Evolutionary conservation across 2,329 filamentous ascomycete genomes (phyloP).

Genomic region (Apiospora malaysiana): DNA sequence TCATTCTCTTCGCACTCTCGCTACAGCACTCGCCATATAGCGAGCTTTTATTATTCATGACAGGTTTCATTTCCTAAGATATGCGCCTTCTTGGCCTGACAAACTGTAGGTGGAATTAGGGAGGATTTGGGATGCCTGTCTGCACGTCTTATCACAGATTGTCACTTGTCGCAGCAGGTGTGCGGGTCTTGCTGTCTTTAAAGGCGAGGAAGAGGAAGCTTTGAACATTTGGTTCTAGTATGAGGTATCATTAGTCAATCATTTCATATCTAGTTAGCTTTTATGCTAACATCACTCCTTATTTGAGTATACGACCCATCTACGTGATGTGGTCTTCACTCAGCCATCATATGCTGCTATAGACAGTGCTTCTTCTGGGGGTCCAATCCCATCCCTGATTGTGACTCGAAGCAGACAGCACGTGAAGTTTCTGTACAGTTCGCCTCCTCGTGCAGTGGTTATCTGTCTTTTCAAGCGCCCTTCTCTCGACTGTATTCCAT

Average conservation of each 20-base stretch:
- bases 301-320: background rate
- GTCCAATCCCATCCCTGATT: background rate
- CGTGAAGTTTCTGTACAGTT: background rate
- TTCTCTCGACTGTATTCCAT: background rate
- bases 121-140: background rate
- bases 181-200: background rate
- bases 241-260: constrained; percentile 33
- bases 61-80: background rate
- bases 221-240: background rate
- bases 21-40: background rate
- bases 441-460: background rate
- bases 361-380: background rate
- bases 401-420: background rate
- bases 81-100: background rate
- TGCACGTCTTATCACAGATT: constrained; percentile 18
- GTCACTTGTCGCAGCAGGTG: constrained; percentile 8
- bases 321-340: background rate
- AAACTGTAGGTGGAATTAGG: background rate
- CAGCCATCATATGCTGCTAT: background rate
- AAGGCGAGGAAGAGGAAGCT: background rate
- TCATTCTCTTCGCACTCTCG: background rate
- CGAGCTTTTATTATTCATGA: background rate
- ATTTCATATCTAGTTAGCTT: constrained; percentile 29
- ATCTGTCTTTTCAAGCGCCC: background rate
- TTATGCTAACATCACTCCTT: constrained; percentile 27